phyloP scores from a whole-genome alignment of 768 basidiomycete species.

The Phlebiopsis flavidoalba region DNA sequence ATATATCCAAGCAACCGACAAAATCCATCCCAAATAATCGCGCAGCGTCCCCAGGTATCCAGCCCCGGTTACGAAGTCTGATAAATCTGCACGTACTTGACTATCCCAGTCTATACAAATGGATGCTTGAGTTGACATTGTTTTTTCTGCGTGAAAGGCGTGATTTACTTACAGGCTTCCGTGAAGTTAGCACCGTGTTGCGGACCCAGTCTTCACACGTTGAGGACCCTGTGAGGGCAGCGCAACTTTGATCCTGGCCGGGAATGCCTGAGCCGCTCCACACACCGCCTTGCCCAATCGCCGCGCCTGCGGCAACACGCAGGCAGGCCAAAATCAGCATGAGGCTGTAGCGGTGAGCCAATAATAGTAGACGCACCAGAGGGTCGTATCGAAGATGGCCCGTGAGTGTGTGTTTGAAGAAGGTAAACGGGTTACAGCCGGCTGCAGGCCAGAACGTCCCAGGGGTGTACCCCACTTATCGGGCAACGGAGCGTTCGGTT shows the following conservation, averaged over 20 bases:
- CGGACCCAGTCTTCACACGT: slow-evolving; percentile 78
- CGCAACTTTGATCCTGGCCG: slow-evolving; percentile 85
- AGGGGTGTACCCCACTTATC: slow-evolving; percentile 70
- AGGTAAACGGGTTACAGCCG: slow-evolving; percentile 70
- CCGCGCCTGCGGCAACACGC: slow-evolving; percentile 49
- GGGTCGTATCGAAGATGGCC: slow-evolving; percentile 80
- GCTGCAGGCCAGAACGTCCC: slow-evolving; percentile 77
- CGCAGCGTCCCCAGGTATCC: neutral
- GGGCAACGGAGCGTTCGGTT: slow-evolving; percentile 65
- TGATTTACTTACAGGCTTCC: slow-evolving; percentile 66
- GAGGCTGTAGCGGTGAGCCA: slow-evolving; percentile 4
- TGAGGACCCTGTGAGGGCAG: slow-evolving; percentile 72
- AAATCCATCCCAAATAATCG: neutral
- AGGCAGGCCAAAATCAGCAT: slow-evolving; percentile 1
- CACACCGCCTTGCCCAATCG: slow-evolving; percentile 83
- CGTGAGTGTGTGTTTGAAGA: slow-evolving; percentile 75
- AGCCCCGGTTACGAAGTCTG: slow-evolving; percentile 30
- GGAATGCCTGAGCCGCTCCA: slow-evolving; percentile 73
- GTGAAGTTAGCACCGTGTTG: slow-evolving; percentile 62
- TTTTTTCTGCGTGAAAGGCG: neutral
- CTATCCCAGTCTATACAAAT: slow-evolving; percentile 68
- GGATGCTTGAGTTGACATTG: neutral
- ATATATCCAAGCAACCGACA: neutral
- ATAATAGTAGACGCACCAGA: slow-evolving; percentile 50
- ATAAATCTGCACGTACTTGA: slow-evolving; percentile 70